phyloP scores from a whole-genome alignment of 2,329 filamentous ascomycete species.

The Aureobasidium namibiae region DNA sequence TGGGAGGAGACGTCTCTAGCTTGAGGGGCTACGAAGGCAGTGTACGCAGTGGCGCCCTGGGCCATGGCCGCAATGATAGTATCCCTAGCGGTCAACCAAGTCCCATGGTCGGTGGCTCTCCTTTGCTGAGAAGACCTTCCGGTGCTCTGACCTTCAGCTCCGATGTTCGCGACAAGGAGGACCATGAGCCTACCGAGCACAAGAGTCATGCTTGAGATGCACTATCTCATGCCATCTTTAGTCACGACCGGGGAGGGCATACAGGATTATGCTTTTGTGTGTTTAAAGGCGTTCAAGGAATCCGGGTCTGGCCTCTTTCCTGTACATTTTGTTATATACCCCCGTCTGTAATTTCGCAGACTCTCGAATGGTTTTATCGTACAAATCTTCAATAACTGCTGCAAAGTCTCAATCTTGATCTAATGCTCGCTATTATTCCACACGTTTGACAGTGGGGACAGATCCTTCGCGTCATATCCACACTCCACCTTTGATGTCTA shows the following conservation, averaged over 20 bases:
- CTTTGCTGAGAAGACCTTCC: constrained; percentile 24
- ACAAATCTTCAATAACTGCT: not conserved
- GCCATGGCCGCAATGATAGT: constrained; percentile 75
- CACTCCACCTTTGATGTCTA: no score
- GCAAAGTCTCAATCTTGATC: no score
- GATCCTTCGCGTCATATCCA: not conserved
- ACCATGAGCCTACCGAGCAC: not conserved
- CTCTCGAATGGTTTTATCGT: not conserved
- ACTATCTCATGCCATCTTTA: not conserved
- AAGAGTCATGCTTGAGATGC: not conserved
- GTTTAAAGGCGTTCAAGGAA: not conserved
- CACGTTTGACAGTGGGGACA: not conserved
- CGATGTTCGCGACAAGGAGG: constrained; percentile 4
- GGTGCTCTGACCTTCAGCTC: constrained; percentile 13
- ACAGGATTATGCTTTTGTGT: not conserved
- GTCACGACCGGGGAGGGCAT: not conserved
- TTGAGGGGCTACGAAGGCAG: constrained; percentile 75
- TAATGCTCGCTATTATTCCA: no score
- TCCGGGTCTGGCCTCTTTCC: not conserved
- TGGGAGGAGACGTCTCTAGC: constrained; percentile 56
- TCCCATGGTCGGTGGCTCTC: constrained; percentile 46
- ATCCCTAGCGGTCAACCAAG: constrained; percentile 68
- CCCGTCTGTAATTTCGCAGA: not conserved
- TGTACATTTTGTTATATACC: not conserved
- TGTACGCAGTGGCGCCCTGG: constrained; percentile 66